Conservation (phyloP, 2,329 filamentous ascomycete species). For the Penicillium sp. region DNA sequence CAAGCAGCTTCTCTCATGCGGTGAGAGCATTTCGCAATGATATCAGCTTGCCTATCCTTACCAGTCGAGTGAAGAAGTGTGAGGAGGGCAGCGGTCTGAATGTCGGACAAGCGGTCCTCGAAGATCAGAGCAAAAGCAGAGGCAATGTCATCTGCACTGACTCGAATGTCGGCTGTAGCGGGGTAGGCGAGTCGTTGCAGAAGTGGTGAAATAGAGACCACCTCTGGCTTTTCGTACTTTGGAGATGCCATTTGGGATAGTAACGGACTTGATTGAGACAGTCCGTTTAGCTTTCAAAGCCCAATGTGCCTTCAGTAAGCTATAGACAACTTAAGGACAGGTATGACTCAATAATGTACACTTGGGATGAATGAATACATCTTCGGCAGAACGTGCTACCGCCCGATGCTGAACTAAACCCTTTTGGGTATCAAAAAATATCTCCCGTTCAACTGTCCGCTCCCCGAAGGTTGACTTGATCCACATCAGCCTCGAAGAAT, state of each 20-base stretch:
- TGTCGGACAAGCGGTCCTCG: slow-evolving; percentile 78
- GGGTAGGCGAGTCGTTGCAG: slow-evolving; percentile 44
- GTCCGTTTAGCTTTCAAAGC: background rate
- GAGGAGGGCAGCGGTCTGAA: slow-evolving; percentile 79
- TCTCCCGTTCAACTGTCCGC: slow-evolving; percentile 14
- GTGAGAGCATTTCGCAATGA: slow-evolving; percentile 76
- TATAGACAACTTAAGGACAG: background rate
- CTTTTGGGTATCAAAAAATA: slow-evolving; percentile 20
- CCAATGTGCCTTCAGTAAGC: background rate
- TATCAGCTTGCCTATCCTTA: slow-evolving; percentile 74
- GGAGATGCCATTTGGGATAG: slow-evolving; percentile 20
- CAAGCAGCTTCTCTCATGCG: slow-evolving; percentile 78
- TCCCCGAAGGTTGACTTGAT: slow-evolving; percentile 8
- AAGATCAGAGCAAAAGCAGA: slow-evolving; percentile 88
- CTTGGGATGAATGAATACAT: slow-evolving; percentile 8
- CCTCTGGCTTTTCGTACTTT: slow-evolving; percentile 26
- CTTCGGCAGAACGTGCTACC: slow-evolving; percentile 16
- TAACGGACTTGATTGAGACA: background rate
- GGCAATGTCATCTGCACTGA: slow-evolving; percentile 76
- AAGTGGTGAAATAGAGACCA: slow-evolving; percentile 44
- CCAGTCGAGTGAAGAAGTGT: slow-evolving; percentile 89
- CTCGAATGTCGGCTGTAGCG: slow-evolving; percentile 42
- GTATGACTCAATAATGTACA: slow-evolving; percentile 10
- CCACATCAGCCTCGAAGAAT: slow-evolving; percentile 8
- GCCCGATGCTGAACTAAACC: slow-evolving; percentile 9